Evolutionary conservation across 257 asterid species (phyloP), one percentile per base, ranked within the genome.

Genomic region (Cinchona pubescens): DNA sequence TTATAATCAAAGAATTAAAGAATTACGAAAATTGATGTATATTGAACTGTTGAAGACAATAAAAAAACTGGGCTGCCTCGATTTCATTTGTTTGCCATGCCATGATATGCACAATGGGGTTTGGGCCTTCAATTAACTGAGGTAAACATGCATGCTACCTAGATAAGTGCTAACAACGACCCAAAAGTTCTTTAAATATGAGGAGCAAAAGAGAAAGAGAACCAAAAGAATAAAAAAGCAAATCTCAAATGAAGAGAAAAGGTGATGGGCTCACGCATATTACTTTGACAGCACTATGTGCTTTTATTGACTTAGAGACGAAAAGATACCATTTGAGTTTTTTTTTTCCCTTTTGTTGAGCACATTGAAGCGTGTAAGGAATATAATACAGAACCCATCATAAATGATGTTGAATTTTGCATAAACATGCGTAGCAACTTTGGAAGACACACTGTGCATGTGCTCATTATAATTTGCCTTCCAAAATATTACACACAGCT

Each of bases 221-320:
- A 23, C 29, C 35, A 11, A 68, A 73, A 61, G 68, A 59, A 53
- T 9, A 34, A 29, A 58, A 66, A 76, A 61, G 60, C 51, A 46
- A 10, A 5, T 55, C 69, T 77, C 72, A 53, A 76, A 78, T 48
- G 76, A 70, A 76, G 79, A 79, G 75, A 84, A 76, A n/a, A 75
- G 75, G 40, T 73, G 0, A 34, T 6, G 49, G 29, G 75, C 70
- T 70, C 67, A 71, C 56, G 25, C n/a, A 3, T 19, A 62, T 62
- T 42, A 38, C 29, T 43, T 40, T 77, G 4, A 23, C 32, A 12
- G 30, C 37, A 7, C 62, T n/a, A 9, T 49, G 69, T 61, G 75
- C 82, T 83, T n/a, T 79, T 79, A 82, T 79, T 77, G 86, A 78
- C n/a, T n/a, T n/a, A n/a, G 62, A 76, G 71, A 81, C 42, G 60